These are phyloP conservation scores for Colletotrichum godetiae DNA, from an alignment of 2,329 filamentous ascomycete genomes.

Conservation along the genomic window DNA sequence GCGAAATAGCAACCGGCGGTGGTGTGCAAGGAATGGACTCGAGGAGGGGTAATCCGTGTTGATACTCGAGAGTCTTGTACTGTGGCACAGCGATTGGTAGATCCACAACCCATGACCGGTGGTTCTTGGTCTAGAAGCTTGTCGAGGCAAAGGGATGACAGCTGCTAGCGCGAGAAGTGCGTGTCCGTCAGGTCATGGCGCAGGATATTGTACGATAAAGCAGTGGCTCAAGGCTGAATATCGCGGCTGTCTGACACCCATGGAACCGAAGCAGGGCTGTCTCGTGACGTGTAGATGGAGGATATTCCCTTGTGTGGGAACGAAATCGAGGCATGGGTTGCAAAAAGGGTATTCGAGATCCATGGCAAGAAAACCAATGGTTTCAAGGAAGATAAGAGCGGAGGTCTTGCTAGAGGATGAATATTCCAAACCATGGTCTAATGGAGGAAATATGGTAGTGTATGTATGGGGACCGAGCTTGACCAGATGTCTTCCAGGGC, in stretches of 20 bases:
- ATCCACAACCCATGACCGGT: constrained; percentile 15
- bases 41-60: constrained; percentile 8
- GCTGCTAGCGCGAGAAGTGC: neutral
- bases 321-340: constrained; percentile 19
- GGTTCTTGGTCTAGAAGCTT: constrained; percentile 15
- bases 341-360: constrained; percentile 2
- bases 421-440: neutral
- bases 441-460: neutral
- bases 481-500: neutral
- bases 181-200: neutral
- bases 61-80: constrained; percentile 6
- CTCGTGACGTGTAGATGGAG: constrained; percentile 20
- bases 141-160: neutral
- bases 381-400: constrained; percentile 8
- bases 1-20: neutral
- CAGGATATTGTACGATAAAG: neutral
- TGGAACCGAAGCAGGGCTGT: neutral
- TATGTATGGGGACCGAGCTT: neutral
- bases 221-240: neutral
- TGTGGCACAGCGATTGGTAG: neutral
- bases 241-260: neutral
- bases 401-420: neutral
- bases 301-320: constrained; percentile 28
- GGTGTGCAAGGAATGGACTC: neutral
- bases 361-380: constrained; percentile 2